These are phyloP conservation scores for Hylodesmum podocarpum DNA, from an alignment of 306 rosid genomes.

Conservation along the genomic window DNA sequence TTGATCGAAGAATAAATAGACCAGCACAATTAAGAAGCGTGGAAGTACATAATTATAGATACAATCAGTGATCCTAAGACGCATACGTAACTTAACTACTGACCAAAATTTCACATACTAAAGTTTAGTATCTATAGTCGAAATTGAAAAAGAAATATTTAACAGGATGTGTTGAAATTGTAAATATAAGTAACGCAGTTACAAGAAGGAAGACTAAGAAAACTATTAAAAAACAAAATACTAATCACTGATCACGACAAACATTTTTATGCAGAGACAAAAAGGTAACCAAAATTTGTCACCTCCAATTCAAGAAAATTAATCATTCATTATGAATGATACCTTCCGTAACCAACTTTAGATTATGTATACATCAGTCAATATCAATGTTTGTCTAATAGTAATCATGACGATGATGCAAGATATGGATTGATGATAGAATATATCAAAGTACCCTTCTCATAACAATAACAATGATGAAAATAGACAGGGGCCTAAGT, in stretches of 20 bases:
- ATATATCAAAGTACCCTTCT: background rate
- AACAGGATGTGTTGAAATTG: background rate
- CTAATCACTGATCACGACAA: too few species aligned
- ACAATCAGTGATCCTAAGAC: too few species aligned
- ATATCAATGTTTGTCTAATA: background rate
- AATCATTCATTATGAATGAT: background rate
- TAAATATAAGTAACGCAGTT: background rate
- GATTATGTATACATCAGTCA: background rate
- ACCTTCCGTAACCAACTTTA: background rate
- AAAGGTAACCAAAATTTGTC: background rate
- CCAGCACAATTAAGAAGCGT: too few species aligned
- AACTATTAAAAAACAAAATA: too few species aligned
- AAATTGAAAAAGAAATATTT: background rate
- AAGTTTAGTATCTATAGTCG: background rate
- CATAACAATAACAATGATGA: background rate
- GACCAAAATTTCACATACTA: background rate
- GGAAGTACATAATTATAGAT: too few species aligned
- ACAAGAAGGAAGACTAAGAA: background rate
- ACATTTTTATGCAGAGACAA: background rate
- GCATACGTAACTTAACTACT: too few species aligned
- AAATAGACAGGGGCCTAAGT: constrained; percentile 5
- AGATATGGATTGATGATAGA: background rate
- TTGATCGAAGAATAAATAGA: too few species aligned
- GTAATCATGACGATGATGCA: background rate
- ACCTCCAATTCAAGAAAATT: background rate